These are phyloP conservation scores for Yamadazyma pseudoaaseri DNA, from an alignment of 1,139 yeast species.

Conservation along the genomic window DNA sequence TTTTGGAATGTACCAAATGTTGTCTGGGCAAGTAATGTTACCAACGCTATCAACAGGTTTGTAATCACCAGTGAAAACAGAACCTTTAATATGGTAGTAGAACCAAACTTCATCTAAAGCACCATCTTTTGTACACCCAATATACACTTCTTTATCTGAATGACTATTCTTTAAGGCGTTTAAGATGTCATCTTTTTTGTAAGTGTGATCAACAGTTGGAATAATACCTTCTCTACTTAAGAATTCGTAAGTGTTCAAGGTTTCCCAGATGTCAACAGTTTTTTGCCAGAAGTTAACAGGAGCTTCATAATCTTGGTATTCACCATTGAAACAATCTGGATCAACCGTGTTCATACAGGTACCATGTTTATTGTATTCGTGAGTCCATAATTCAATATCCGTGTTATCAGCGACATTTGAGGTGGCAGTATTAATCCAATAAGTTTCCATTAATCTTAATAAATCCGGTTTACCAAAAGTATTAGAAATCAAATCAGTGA, in stretches of 20 bases:
- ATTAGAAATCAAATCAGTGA: constrained; percentile 29
- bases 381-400: constrained; percentile 34
- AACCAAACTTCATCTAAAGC: constrained; percentile 41
- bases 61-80: constrained; percentile 35
- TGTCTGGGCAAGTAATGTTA: constrained; percentile 24
- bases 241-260: constrained; percentile 34
- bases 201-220: constrained; percentile 30
- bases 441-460: constrained; percentile 29
- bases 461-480: constrained; percentile 28
- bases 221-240: constrained; percentile 33
- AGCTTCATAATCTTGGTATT: constrained; percentile 30
- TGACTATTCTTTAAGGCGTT: constrained; percentile 29
- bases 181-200: constrained; percentile 29
- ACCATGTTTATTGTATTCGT: constrained; percentile 45
- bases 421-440: constrained; percentile 37
- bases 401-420: constrained; percentile 31
- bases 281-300: constrained; percentile 34
- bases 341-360: constrained; percentile 44
- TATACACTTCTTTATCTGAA: constrained; percentile 30
- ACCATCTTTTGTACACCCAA: constrained; percentile 32
- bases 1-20: constrained; percentile 35
- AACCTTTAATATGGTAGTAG: constrained; percentile 36
- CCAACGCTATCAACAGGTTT: constrained; percentile 27
- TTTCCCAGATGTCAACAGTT: constrained; percentile 34
- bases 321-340: constrained; percentile 35